Conservation (phyloP, 345 rosid species). For the Hirschfeldia incana region DNA sequence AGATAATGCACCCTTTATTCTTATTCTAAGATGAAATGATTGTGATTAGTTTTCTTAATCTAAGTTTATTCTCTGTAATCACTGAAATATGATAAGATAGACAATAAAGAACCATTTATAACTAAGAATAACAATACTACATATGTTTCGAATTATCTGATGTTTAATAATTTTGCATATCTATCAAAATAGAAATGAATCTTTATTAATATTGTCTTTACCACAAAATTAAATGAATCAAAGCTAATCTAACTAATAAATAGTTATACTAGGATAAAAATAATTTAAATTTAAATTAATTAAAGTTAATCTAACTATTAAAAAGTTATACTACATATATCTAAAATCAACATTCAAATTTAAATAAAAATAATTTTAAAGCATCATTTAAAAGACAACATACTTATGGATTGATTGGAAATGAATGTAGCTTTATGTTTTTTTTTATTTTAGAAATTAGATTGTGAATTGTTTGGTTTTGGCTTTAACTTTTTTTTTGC, state of each 20-base stretch:
- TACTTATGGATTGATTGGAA: too few relatives aligned
- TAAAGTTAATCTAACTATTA: too few relatives aligned
- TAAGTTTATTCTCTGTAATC: background rate
- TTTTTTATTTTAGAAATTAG: too few relatives aligned
- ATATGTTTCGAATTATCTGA: background rate
- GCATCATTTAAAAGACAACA: too few relatives aligned
- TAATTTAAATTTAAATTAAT: too few relatives aligned
- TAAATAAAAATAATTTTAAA: too few relatives aligned
- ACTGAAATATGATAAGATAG: background rate
- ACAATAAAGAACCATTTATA: background rate
- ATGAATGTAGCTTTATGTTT: too few relatives aligned
- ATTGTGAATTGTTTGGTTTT: too few relatives aligned
- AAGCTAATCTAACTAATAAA: too few relatives aligned
- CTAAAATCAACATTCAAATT: too few relatives aligned
- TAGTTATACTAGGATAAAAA: background rate
- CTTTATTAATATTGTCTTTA: background rate
- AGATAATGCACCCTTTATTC: conserved; percentile 19
- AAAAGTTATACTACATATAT: too few relatives aligned
- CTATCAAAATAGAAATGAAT: background rate
- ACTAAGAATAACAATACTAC: background rate
- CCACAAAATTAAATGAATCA: background rate
- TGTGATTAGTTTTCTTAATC: background rate
- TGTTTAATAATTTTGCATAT: background rate
- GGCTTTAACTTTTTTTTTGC: too few relatives aligned
- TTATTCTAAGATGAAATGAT: conserved; percentile 15